Base-by-base conservation (phyloP, 768 basidiomycete genomes). In the Tricholoma sp. region DNA sequence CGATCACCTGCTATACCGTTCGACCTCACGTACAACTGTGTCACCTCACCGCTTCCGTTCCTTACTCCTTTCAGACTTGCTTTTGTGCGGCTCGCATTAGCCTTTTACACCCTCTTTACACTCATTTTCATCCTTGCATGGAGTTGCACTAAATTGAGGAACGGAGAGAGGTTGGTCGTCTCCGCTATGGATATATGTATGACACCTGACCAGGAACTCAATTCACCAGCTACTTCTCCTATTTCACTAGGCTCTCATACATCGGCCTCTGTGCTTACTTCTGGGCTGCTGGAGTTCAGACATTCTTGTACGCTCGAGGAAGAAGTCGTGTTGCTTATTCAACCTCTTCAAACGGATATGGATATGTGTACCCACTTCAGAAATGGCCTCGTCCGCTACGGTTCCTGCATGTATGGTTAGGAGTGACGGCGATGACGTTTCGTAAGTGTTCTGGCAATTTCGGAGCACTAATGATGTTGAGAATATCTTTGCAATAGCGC, bases 191-290 rank as follows among this genome's bases (percentile, higher is more conserved):
- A 34, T 57, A 50, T 24, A 47, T 18, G 19, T 8, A 12, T 37
- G 49, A 22, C 45, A 39, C 11, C 51, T 54, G 32, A 52, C n/a
- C 18, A 21, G 24, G 21, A 32, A 16, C 24, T 11, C 31, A 24
- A 0, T 32, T 2, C 32, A 4, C 49, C 64, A 87, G 86, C 18
- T 85, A 72, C 71, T 77, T 85, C 61, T 79, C 81, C 7, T 88
- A 83, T 69, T 88, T 88, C 67, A 88, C 86, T 0, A 62, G 81
- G 57, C 75, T 88, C 0, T 78, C 83, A 0, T 86, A 82, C 57
- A 80, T 82, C 35, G 88, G 88, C 0, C 62, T 87, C 1, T 75
- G 78, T 18, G 75, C 84, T 19, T 89, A 88, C 68, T 82, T 83
- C 67, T 83, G 77, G 66, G 84, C 83, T 0, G 66, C 86, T 0